phyloP scores from a whole-genome alignment of 2,329 filamentous ascomycete genomes.

The Venturia pyrina region DNA sequence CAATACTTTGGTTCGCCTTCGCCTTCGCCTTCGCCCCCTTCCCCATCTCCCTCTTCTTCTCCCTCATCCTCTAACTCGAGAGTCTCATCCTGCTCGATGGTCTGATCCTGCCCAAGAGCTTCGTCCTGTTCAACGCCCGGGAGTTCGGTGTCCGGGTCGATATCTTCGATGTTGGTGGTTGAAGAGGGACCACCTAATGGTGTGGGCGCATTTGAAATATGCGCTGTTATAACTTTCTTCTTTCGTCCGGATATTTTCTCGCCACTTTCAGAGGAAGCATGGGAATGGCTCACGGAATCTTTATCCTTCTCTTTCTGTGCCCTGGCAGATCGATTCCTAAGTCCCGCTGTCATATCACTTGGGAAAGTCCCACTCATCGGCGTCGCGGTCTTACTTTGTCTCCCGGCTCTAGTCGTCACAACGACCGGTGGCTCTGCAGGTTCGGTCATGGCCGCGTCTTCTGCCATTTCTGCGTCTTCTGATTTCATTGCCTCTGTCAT shows the following conservation, averaged over 20 bases:
- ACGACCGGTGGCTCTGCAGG: neutral
- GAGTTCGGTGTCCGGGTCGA: conserved; percentile 40
- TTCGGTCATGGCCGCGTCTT: conserved; percentile 20
- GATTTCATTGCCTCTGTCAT: conserved; percentile 33
- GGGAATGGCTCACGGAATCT: conserved; percentile 20
- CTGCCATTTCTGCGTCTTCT: conserved; percentile 39
- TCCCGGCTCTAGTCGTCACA: conserved; percentile 26
- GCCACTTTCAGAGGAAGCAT: conserved; percentile 30
- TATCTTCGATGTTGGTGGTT: conserved; percentile 22
- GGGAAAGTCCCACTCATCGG: conserved; percentile 35
- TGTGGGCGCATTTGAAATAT: conserved; percentile 12
- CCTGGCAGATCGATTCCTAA: conserved; percentile 28
- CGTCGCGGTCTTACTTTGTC: conserved; percentile 38
- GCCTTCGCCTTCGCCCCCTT: conserved; percentile 27
- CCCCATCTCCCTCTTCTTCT: conserved; percentile 23
- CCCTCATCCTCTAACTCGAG: conserved; percentile 24
- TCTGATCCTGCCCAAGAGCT: conserved; percentile 41
- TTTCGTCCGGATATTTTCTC: conserved; percentile 21
- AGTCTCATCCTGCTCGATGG: conserved; percentile 20
- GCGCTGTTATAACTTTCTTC: conserved; percentile 21
- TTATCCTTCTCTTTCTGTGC: conserved; percentile 21
- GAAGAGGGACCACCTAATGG: neutral
- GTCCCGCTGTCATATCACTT: conserved; percentile 29
- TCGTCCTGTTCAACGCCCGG: conserved; percentile 47
- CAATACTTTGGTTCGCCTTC: conserved; percentile 52